Evolutionary conservation across 176 grass and related monocot genomes (phyloP), one percentile per base, ranked within the genome.

Genomic region (Phoenix dactylifera): DNA sequence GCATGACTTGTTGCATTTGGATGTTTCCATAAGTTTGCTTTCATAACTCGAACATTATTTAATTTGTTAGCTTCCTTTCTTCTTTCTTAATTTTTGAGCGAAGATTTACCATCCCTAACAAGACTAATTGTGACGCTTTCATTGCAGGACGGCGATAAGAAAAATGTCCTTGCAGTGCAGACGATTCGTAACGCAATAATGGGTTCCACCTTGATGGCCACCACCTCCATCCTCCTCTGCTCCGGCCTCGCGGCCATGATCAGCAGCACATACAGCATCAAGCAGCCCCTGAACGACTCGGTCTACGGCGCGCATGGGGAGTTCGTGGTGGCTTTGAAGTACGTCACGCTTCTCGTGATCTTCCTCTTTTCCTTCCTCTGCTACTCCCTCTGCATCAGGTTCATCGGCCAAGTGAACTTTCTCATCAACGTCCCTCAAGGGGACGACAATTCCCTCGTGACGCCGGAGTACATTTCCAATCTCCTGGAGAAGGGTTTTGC

Each of bases 261-360:
- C 50, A 98, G 93, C 84, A 98, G 93, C 84, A 86, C 84, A 12
- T 98, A 92, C 84, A 68, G 81, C 35, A 63, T 92, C 30, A 98
- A 92, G 81, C 78, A 81, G 56, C 93, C 93, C 24, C 69, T 98
- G 0, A 88, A 83, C 67, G 87, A 98, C 60, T 12, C 84, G 24
- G 78, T 92, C 12, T 81, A 88, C 62, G 93, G 93, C 48, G 93
- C 87, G 6, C 93, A 98, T 63, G 93, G 87, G 57, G 87, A 98
- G 81, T 83, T 92, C 84, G 88, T 88, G 84, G 70, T 97, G 56
- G 82, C 87, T 65, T 84, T 97, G 75, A 97, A 97, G 74, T 97
- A 97, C 72, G 93, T 88, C 1, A 72, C 75, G 24, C 78, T 97
- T 50, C 81, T 97, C 59, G 59, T 97, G 16, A 7, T 86, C 73